These are phyloP conservation scores for Podila horticola DNA, from an alignment of 192 early-diverging fungal genomes.

Conservation along the genomic window DNA sequence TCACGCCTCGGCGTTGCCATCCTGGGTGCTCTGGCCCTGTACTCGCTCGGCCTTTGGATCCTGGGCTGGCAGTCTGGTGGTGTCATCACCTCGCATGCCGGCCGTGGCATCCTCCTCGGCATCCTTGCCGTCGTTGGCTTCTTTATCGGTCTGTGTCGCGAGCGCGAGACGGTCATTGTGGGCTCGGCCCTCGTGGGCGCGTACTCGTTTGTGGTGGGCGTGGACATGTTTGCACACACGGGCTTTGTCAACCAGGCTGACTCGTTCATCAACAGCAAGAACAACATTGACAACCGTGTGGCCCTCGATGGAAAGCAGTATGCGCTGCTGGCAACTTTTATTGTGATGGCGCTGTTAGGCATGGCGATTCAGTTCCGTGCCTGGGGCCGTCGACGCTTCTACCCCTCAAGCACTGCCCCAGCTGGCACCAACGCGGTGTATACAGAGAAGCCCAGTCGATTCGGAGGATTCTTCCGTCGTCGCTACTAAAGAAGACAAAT, in stretches of 20 bases:
- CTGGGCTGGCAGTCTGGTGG: conserved; percentile 53
- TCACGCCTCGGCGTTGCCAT: conserved; percentile 51
- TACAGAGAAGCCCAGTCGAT: conserved; percentile 35
- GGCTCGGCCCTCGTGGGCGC: conserved; percentile 60
- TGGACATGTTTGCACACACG: conserved; percentile 66
- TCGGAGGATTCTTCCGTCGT: conserved; percentile 25
- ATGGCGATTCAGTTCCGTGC: conserved; percentile 32
- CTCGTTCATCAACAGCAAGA: conserved; percentile 47
- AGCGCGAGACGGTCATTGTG: conserved; percentile 60
- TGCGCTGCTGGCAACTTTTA: conserved; percentile 30
- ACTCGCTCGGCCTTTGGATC: conserved; percentile 55
- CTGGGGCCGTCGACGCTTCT: conserved; percentile 31
- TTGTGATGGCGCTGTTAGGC: conserved; percentile 33
- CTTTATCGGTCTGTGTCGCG: conserved; percentile 60
- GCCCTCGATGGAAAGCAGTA: background rate
- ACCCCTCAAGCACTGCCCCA: background rate
- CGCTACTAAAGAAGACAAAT: conserved; percentile 13
- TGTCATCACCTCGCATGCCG: conserved; percentile 30
- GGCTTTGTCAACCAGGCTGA: conserved; percentile 50
- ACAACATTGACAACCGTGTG: conserved; percentile 13
- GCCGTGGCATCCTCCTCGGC: conserved; percentile 49
- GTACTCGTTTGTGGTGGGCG: conserved; percentile 60
- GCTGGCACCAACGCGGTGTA: conserved; percentile 22
- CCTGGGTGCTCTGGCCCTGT: conserved; percentile 50
- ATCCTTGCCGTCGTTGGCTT: conserved; percentile 48